These are phyloP conservation scores for Euphrasia confusa DNA, from an alignment of 257 asterid species.

Conservation along the genomic window DNA sequence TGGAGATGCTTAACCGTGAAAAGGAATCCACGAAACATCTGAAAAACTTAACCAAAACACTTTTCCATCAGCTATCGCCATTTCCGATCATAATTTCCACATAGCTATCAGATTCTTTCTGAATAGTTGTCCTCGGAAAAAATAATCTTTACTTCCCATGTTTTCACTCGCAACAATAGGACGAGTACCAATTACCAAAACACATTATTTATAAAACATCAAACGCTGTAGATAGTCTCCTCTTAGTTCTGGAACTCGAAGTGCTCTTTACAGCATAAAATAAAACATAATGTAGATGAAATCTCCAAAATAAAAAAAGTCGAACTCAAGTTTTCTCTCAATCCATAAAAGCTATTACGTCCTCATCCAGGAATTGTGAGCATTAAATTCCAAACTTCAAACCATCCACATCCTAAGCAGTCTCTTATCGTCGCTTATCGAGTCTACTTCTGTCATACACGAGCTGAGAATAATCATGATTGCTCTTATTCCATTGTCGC, in stretches of 20 bases:
- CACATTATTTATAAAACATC: conserved; percentile 30
- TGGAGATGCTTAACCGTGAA: conserved; percentile 23
- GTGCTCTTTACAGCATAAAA: conserved; percentile 39
- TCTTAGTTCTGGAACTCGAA: conserved; percentile 28
- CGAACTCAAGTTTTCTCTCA: conserved; percentile 18
- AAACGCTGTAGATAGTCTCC: conserved; percentile 28
- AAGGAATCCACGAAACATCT: conserved; percentile 19
- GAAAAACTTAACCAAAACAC: conserved; percentile 17
- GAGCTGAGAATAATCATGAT: conserved; percentile 31
- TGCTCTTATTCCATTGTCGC: conserved; percentile 27
- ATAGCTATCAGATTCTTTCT: conserved; percentile 28
- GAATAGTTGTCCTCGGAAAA: conserved; percentile 27
- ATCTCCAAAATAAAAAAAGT: conserved; percentile 21
- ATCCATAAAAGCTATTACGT: conserved; percentile 25
- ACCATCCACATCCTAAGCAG: conserved; percentile 40
- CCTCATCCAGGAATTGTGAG: conserved; percentile 29
- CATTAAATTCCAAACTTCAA: conserved; percentile 30
- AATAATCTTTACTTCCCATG: conserved; percentile 21
- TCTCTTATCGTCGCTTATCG: conserved; percentile 25
- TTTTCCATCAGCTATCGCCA: conserved; percentile 16
- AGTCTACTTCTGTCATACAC: conserved; percentile 41
- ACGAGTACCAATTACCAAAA: conserved; percentile 28
- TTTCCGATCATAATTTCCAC: conserved; percentile 27
- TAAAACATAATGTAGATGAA: conserved; percentile 27
- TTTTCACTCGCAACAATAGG: conserved; percentile 24